phyloP scores from a whole-genome alignment of 1,284 basidiomycete species.

The Irpex lacteus region DNA sequence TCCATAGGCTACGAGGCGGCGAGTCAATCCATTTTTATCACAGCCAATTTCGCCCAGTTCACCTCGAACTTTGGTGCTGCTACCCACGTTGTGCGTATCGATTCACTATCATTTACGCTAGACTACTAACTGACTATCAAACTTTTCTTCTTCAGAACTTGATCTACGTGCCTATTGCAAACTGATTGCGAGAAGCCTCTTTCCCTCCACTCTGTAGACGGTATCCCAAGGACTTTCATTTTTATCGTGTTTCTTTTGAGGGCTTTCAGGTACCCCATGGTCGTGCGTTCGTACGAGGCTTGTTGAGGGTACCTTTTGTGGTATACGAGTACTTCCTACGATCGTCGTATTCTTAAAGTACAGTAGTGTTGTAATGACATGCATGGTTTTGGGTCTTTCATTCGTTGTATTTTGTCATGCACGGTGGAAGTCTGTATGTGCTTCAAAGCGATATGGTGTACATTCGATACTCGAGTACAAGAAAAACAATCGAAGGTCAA shows the following conservation, averaged over 20 bases:
- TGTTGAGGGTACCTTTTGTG: no score
- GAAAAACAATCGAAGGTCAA: neutral
- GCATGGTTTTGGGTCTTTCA: no score
- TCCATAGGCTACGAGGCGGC: neutral
- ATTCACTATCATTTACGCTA: no score
- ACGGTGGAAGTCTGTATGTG: no score
- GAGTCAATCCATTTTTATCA: neutral
- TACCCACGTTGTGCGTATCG: neutral
- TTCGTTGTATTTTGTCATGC: no score
- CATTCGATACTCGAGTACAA: no score
- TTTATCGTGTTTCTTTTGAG: neutral
- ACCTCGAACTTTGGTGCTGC: neutral
- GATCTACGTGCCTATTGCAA: neutral
- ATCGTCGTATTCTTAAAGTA: neutral
- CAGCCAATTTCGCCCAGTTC: neutral
- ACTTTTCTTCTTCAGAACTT: neutral
- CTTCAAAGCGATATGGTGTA: no score
- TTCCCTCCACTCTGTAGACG: neutral
- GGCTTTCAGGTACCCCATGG: neutral
- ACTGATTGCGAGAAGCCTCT: neutral
- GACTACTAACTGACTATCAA: neutral
- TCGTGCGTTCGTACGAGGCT: neutral
- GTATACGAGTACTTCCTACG: no score
- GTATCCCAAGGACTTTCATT: neutral
- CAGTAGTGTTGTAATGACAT: neutral